Conservation (phyloP, 345 rosid genomes). For the Populus simonii region DNA sequence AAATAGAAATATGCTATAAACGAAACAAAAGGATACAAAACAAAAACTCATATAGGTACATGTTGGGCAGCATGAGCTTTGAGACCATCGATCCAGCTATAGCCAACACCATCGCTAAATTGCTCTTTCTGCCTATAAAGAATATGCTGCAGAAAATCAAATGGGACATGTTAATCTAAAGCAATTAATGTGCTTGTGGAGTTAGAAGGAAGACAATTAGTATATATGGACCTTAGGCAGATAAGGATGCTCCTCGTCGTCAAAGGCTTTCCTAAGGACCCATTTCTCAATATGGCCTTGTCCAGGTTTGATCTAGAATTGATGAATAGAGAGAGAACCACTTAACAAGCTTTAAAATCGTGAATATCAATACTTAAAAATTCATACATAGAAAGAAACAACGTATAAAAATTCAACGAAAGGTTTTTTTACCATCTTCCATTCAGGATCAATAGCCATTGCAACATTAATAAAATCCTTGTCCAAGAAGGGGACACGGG, state of each 20-base stretch:
- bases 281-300: slow-evolving; percentile 81
- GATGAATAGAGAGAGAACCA: background rate
- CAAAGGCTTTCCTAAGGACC: slow-evolving; percentile 82
- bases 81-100: slow-evolving; percentile 97
- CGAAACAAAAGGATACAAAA: background rate
- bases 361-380: background rate
- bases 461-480: slow-evolving; percentile 76
- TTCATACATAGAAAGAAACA: background rate
- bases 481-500: slow-evolving; percentile 89
- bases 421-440: slow-evolving; percentile 59
- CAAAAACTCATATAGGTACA: slow-evolving; percentile 28
- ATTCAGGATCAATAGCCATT: slow-evolving; percentile 82
- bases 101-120: slow-evolving; percentile 95
- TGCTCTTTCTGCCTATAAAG: slow-evolving; percentile 96
- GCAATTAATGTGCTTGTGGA: background rate
- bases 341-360: background rate
- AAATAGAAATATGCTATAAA: background rate
- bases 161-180: slow-evolving; percentile 18
- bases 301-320: slow-evolving; percentile 55
- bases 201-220: background rate
- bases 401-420: background rate
- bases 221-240: slow-evolving; percentile 59
- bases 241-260: slow-evolving; percentile 78
- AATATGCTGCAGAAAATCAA: slow-evolving; percentile 55
- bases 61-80: slow-evolving; percentile 72